Conservation (phyloP, 164 flowering plant species). For the Kalanchoe fedtschenkoi region DNA sequence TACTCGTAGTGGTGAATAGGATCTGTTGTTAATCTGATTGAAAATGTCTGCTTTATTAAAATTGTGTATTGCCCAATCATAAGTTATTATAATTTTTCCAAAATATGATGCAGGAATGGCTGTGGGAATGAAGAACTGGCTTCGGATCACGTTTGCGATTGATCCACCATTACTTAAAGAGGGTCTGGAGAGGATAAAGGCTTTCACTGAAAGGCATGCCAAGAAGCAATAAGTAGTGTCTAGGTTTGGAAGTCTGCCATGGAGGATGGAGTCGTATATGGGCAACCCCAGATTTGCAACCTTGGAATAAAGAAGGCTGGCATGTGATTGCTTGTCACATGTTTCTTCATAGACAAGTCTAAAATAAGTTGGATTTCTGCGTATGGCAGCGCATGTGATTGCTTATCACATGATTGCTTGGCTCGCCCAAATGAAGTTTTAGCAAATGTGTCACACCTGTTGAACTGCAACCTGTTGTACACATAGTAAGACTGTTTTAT, state of each 20-base stretch:
- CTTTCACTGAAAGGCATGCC: constrained; percentile 22
- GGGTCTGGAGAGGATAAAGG: constrained; percentile 21
- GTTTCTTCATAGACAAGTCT: background rate
- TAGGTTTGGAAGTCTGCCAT: background rate
- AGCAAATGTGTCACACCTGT: too few relatives aligned
- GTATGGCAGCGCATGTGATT: too few relatives aligned
- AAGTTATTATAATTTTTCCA: background rate
- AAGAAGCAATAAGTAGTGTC: constrained; percentile 8
- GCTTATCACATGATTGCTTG: too few relatives aligned
- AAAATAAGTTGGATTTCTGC: too few relatives aligned
- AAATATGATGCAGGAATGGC: constrained; percentile 16
- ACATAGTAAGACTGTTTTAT: too few relatives aligned
- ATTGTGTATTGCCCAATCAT: too few relatives aligned
- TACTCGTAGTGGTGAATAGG: background rate
- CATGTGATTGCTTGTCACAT: background rate
- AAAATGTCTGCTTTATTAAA: background rate
- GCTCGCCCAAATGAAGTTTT: too few relatives aligned
- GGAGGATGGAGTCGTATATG: background rate
- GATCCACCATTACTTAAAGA: constrained; percentile 23
- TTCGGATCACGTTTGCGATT: constrained; percentile 23
- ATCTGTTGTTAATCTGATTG: background rate
- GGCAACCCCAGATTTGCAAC: background rate
- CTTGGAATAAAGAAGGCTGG: background rate
- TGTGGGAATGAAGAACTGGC: constrained; percentile 32
- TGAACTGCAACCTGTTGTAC: too few relatives aligned